Evolutionary conservation across 2,329 filamentous ascomycete genomes (phyloP), one percentile per base, ranked within the genome.

Genomic region (Fusarium chlamydosporum): DNA sequence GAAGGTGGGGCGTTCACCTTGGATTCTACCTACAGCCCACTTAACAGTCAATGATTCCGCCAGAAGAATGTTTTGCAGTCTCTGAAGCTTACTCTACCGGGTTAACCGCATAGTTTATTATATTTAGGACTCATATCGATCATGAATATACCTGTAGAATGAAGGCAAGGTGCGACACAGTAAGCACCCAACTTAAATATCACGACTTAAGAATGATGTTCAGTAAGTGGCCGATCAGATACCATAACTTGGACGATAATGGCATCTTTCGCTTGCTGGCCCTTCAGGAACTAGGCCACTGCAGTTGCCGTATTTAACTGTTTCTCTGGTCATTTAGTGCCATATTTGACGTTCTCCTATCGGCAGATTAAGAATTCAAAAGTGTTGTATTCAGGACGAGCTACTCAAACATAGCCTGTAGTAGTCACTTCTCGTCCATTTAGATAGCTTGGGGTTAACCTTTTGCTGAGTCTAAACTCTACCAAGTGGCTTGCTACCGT

Each of bases 1-100:
- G 50, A 68, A 56, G 66, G 72, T 74, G 75, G 77, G 77, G 72
- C 70, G 56, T 18, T 38, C 38, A 70, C 56, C 65, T 59, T 52
- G 23, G 31, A 16, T 46, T 48, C 23, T 31, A 29, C 48, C 23
- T 18, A 33, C 23, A 26, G 7, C 27, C 27, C 16, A 18, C n/a
- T 18, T 4, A 20, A 13, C 9, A 38, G 11, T 11, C n/a, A 27
- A 12, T 23, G n/a, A 29, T n/a, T 13, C 15, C 9, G 27, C 11
- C 27, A 10, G 9, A 12, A 29, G 15, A 15, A 20, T 12, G 6
- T 23, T 23, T 46, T 38, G 7, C 8, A 18, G 38, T 9, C 18
- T 18, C 4, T 15, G 29, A 12, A 11, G 9, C 7, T 52, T 13
- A 23, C 4, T 35, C 48, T 52, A 9, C 34, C 2, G 16, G 34